Evolutionary conservation across 2,329 filamentous ascomycete species (phyloP).

Genomic region (Cladosporium sp.): DNA sequence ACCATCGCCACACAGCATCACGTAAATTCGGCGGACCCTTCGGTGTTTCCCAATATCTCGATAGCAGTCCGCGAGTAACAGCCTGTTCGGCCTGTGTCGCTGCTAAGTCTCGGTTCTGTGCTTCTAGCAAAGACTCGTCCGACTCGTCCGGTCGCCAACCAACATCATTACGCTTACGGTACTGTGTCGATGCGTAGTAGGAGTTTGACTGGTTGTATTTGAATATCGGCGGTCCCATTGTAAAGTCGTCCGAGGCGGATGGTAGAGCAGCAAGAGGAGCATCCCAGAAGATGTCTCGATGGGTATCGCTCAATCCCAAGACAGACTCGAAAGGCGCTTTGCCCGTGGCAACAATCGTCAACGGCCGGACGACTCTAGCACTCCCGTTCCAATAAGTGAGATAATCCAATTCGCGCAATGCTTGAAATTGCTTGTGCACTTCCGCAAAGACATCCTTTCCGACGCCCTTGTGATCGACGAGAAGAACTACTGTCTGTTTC

Average conservation of each 20-base stretch:
- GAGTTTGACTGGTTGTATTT: constrained; percentile 21
- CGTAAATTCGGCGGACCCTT: constrained; percentile 58
- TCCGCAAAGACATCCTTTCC: neutral
- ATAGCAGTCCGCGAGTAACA: constrained; percentile 53
- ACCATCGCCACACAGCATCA: constrained; percentile 59
- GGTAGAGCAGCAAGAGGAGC: neutral
- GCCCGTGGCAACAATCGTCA: constrained; percentile 58
- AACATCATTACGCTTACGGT: neutral
- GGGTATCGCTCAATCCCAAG: constrained; percentile 30
- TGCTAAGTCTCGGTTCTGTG: neutral
- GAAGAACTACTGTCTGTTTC: neutral
- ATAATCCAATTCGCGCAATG: constrained; percentile 53
- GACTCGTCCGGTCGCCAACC: neutral
- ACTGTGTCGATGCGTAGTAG: constrained; percentile 18
- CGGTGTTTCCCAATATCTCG: constrained; percentile 63
- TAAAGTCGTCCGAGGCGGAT: neutral
- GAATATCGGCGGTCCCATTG: neutral
- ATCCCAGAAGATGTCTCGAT: constrained; percentile 1
- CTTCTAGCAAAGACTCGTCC: neutral
- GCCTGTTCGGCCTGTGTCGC: neutral
- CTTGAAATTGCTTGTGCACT: constrained; percentile 43
- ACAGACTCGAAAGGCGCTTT: constrained; percentile 55
- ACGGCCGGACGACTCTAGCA: constrained; percentile 43
- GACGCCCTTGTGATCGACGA: neutral
- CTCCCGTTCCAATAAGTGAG: constrained; percentile 55